A percentile compares a stretch with the other conserved stretches of the same genome.
phyloP scores from a whole-genome alignment of 129 eudicot species.

The Pseudognaphalium luteoalbum region DNA sequence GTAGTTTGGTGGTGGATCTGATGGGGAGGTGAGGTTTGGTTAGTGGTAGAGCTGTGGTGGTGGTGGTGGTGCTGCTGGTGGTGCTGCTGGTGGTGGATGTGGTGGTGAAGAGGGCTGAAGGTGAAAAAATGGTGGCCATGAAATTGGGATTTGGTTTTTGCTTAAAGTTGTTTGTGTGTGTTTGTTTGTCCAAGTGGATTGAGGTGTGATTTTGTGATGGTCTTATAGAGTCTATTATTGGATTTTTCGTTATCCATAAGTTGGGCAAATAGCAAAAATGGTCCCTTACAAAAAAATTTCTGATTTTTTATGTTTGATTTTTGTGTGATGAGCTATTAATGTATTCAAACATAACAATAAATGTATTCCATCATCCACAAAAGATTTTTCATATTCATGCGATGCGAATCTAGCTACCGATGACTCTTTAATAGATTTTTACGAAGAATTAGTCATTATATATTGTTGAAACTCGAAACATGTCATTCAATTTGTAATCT shows the following conservation, averaged over 20 bases:
- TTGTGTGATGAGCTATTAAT: too few species aligned
- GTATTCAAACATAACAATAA: too few species aligned
- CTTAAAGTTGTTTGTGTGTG: conserved; percentile 28
- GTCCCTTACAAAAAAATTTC: background rate
- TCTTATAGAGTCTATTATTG: background rate
- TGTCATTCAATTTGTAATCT: too few species aligned
- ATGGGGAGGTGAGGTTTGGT: conserved; percentile 44
- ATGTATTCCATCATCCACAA: too few species aligned
- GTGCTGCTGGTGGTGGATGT: conserved; percentile 42
- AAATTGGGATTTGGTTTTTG: conserved; percentile 39
- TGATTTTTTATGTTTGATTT: too few species aligned
- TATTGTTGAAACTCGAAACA: too few species aligned
- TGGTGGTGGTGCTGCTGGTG: conserved; percentile 43
- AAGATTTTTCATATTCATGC: too few species aligned
- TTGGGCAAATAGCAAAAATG: conserved; percentile 22
- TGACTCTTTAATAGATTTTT: too few species aligned
- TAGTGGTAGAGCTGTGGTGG: conserved; percentile 35
- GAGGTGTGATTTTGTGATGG: conserved; percentile 19
- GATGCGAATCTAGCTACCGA: too few species aligned
- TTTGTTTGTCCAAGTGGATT: conserved; percentile 25
- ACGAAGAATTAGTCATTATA: too few species aligned
- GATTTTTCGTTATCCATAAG: conserved; percentile 38
- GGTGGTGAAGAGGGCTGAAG: conserved; percentile 79
- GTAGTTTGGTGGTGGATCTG: conserved; percentile 44
- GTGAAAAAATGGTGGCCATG: conserved; percentile 88